Base-by-base conservation (phyloP, 192 early-diverging fungal species). In the Backusella westeae region DNA sequence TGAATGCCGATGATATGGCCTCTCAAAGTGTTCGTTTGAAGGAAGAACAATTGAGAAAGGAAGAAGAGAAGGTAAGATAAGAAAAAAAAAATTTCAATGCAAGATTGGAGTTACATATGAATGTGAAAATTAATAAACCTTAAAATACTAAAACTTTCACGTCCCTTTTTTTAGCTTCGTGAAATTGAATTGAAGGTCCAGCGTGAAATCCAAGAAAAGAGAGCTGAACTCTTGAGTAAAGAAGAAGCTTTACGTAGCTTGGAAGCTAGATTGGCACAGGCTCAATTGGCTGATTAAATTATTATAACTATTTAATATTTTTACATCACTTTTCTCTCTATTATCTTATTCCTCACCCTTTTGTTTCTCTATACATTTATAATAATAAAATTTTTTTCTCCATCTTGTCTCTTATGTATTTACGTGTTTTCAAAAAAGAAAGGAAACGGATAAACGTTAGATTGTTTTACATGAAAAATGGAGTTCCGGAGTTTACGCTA, bases 151-250 rank as follows among this genome's bases (percentile, higher is more conserved):
- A 70, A 34, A 69, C 9, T 38, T 71, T 70, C 32, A 44, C 7
- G 6, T 42, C 34, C 17, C 34, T 52, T 52, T 52, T 53, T 44
- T 23, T 73, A 88, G 78, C 77, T 90, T 63, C 80, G 82, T 67
- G 89, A 87, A 67, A 86, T 88, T 67, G 89, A 88, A 75, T 75
- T 81, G 34, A 86, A 84, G 71, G 86, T 90, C 3, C 87, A 90
- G 59, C 81, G 85, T 41, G 87, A 88, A 77, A 84, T 90, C 68
- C 81, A 83, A 75, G 85, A 86, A 72, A 90, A 90, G 82, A 81
- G 86, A 68, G 85, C 87, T 67, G 86, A 90, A 74, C 80, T 90
- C 19, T 80, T 85, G 81, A 80, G 79, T 14, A 90, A 90, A 73
- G 87, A 90, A 80, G 85, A 90, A 75, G 85, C 86, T 19, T 78